phyloP scores from a whole-genome alignment of 352 stramenopile species.

The Phytophthora sp. region DNA sequence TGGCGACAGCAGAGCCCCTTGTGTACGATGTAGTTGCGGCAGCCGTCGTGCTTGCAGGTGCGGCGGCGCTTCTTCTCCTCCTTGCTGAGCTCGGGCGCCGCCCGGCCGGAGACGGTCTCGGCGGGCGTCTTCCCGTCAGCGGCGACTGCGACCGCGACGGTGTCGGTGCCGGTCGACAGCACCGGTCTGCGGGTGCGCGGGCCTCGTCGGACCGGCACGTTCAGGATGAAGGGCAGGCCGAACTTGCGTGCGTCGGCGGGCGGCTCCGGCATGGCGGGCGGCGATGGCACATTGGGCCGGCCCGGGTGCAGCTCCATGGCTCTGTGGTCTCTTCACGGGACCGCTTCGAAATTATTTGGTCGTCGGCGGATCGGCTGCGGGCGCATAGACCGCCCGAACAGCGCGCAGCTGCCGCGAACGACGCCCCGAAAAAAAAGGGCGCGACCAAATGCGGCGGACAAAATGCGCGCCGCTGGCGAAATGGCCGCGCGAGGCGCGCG shows the following conservation, averaged over 20 bases:
- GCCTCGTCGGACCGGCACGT: slow-evolving; percentile 10
- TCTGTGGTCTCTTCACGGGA: neutral
- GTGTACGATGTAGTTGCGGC: slow-evolving; percentile 57
- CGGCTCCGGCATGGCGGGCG: neutral
- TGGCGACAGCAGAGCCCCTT: slow-evolving; percentile 54
- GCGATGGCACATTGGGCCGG: neutral
- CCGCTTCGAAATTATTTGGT: neutral
- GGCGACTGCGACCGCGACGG: neutral
- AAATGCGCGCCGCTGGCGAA: too few species aligned
- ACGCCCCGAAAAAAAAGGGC: neutral
- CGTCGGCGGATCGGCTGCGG: neutral
- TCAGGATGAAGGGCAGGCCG: slow-evolving; percentile 32
- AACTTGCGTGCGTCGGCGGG: slow-evolving; percentile 21
- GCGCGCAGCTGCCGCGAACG: too few species aligned
- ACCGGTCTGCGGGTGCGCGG: too few species aligned
- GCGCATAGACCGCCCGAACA: too few species aligned
- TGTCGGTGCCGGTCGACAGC: slow-evolving; percentile 1
- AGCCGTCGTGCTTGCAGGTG: slow-evolving; percentile 45
- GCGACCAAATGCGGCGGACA: neutral
- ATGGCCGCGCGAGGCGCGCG: too few species aligned
- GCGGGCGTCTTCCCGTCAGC: neutral
- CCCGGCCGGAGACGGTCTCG: neutral
- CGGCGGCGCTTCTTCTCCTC: slow-evolving; percentile 48
- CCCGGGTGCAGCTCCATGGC: neutral
- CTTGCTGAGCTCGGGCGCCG: slow-evolving; percentile 15